A percentile compares a stretch with the other conserved stretches of the same genome.
These are phyloP conservation scores for Metarhizium album DNA, from an alignment of 2,329 filamentous ascomycete species.

Conservation along the genomic window DNA sequence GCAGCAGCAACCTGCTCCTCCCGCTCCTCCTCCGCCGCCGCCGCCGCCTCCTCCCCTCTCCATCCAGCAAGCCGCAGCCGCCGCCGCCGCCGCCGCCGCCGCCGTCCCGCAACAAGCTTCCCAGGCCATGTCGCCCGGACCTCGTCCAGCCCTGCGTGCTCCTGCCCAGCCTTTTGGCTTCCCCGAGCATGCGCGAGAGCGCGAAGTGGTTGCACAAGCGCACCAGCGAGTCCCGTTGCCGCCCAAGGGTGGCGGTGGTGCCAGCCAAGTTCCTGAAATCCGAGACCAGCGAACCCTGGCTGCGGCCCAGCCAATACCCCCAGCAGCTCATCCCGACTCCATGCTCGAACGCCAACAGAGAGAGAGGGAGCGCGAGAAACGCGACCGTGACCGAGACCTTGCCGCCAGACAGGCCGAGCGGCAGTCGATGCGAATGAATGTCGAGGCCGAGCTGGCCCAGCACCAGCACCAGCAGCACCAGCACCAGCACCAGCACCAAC, in stretches of 20 bases:
- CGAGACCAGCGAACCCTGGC: constrained; percentile 8
- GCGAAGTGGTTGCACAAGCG: constrained; percentile 5
- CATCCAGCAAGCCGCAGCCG: constrained; percentile 24
- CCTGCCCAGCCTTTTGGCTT: constrained; percentile 33
- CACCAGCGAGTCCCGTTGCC: constrained; percentile 7
- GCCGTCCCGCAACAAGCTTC: constrained; percentile 25
- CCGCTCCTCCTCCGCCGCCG: too few species aligned
- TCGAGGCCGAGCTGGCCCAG: constrained; percentile 38
- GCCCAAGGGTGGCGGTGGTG: neutral
- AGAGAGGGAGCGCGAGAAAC: constrained; percentile 12
- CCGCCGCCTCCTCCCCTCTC: constrained; percentile 11
- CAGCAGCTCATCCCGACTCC: constrained; percentile 3
- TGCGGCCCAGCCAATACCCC: constrained; percentile 3
- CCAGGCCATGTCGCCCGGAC: constrained; percentile 36
- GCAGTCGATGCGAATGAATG: constrained; percentile 31
- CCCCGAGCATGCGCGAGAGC: constrained; percentile 24
- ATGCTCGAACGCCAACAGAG: constrained; percentile 12
- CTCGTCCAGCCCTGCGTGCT: constrained; percentile 30
- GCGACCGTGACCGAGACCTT: constrained; percentile 8
- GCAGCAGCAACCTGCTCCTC: too few species aligned
- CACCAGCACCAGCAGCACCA: constrained; percentile 25
- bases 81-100: constrained; percentile 13
- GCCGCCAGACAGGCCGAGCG: constrained; percentile 6
- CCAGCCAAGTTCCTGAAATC: constrained; percentile 5
- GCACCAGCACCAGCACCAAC: constrained; percentile 27